phyloP scores from a whole-genome alignment of 768 basidiomycete species.

The Tylopilus felleus region DNA sequence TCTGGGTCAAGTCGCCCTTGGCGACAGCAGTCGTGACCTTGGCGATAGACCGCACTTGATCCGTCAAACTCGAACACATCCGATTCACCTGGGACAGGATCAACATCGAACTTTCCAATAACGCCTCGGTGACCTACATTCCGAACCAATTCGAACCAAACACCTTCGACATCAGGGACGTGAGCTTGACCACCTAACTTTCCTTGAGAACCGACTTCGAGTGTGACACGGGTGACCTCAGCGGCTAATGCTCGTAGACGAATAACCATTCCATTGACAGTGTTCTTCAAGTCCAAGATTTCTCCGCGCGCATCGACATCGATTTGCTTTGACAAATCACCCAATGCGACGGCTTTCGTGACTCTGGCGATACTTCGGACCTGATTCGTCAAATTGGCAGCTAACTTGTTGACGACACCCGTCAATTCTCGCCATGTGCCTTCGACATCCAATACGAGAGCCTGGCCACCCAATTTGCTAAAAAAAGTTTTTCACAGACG shows the following conservation, averaged over 20 bases:
- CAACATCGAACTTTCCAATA: not conserved
- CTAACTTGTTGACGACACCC: constrained; percentile 78
- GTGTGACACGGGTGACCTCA: constrained; percentile 80
- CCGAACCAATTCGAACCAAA: constrained; percentile 80
- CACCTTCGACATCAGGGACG: constrained; percentile 88
- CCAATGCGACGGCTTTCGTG: constrained; percentile 77
- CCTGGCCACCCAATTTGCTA: constrained; percentile 81
- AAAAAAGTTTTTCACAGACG: constrained; percentile 10
- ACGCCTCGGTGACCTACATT: constrained; percentile 45
- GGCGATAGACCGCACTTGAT: constrained; percentile 80
- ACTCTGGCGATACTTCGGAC: constrained; percentile 58
- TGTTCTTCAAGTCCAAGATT: constrained; percentile 76
- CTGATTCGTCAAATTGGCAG: constrained; percentile 67
- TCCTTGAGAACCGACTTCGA: constrained; percentile 86
- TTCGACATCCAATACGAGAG: constrained; percentile 82
- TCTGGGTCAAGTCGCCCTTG: constrained; percentile 85
- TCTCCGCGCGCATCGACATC: constrained; percentile 90
- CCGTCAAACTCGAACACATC: constrained; percentile 78
- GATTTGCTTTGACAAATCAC: constrained; percentile 87
- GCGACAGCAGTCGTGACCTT: constrained; percentile 88
- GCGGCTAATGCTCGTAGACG: constrained; percentile 63
- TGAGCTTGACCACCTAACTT: constrained; percentile 86
- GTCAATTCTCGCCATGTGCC: constrained; percentile 88
- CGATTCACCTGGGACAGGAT: constrained; percentile 55
- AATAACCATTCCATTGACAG: constrained; percentile 52